Base-by-base conservation (phyloP, 108 stramenopile species). In the Cylindrotheca closterium region DNA sequence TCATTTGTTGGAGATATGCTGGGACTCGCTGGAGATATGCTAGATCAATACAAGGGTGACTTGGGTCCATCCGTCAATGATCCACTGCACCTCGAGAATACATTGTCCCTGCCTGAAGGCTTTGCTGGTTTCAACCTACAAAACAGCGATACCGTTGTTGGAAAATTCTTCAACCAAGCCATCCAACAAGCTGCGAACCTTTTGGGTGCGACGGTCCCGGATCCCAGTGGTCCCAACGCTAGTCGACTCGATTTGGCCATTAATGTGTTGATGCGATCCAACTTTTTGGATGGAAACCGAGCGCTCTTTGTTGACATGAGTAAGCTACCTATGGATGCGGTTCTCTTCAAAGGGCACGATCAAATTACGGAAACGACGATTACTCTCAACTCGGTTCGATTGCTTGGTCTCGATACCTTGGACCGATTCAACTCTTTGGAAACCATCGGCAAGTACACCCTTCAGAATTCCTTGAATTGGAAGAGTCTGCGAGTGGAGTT, bases 281-380 rank as follows among this genome's bases (percentile, higher is more conserved):
- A 71, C 24, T n/a, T 84, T 1, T 47, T 84, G 47, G 54, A 86
- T 47, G 76, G 77, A 23, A 54, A 70, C 12, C 74, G 80, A 28
- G 55, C 42, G 7, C 67, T 84, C 1, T 59, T 68, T 4, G n/a
- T 82, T 1, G 59, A 84, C 34, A 12, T 68, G 3, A 66, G 51
- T 21, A 5, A 53, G 47, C 55, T 67, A 1, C 33, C 37, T 33
- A 42, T 46, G 30, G 70, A 71, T 31, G 68, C 51, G 24, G 50
- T 81, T 24, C 68, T 85, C 30, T 87, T 81, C 37, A 49, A 81
- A 56, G 68, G 70, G 27, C 78, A 81, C 23, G 89, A 89, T 58
- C 63, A 74, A 66, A 51, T 89, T 12, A 89, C 88, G 0, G 73
- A 87, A 53, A 81, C 85, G 1, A 77, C 59, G 26, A 82, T 90